Evolutionary conservation across 192 early-diverging fungal species (phyloP), one percentile per base, ranked within the genome.

Genomic region (Spizellomyces punctatus): DNA sequence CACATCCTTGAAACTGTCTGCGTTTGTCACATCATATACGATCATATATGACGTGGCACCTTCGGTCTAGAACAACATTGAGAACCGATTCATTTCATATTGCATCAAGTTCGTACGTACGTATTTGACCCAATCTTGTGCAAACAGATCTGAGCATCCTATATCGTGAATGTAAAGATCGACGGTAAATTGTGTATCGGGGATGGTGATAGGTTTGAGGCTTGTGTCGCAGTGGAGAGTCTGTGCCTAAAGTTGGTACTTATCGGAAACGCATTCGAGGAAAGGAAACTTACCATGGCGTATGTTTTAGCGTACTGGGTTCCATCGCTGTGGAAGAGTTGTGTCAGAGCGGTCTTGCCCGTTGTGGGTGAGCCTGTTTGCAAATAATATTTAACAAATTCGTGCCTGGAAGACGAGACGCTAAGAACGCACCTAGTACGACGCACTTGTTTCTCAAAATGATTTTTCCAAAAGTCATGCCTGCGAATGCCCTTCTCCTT

Each of bases 141-240:
- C n/a, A 61, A 82, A 78, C 7, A 73, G 63, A 10, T 86, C 85
- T 48, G 81, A 63, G 12, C 85, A 82, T 7, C 63, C 80, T 2
- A 84, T 43, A 55, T 86, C 85, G 61, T 72, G 60, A 10, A 86
- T 56, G 66, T 75, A 86, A 62, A 86, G 21, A 43, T 86, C 85
- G 21, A 84, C 74, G 12, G 82, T 77, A 17, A 72, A 71, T 58
- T 77, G 69, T 16, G 75, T 78, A 46, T 86, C 85, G 46, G 82
- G 82, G 49, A 86, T 84, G 61, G 84, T 81, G 66, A 86, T 79
- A n/a, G 74, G 65, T 47, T 86, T 86, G 49, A 84, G 78, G 46
- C 64, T 64, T 45, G 84, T 62, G 62, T 86, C 85, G 10, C 56
- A 63, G 66, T 86, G 83, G 55, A 86, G 52, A 6, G 85, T 86